Evolutionary conservation across 78 protist genomes (phyloP), one percentile per base, ranked within the genome.

Genomic region (Dictyostelium citrinum): DNA sequence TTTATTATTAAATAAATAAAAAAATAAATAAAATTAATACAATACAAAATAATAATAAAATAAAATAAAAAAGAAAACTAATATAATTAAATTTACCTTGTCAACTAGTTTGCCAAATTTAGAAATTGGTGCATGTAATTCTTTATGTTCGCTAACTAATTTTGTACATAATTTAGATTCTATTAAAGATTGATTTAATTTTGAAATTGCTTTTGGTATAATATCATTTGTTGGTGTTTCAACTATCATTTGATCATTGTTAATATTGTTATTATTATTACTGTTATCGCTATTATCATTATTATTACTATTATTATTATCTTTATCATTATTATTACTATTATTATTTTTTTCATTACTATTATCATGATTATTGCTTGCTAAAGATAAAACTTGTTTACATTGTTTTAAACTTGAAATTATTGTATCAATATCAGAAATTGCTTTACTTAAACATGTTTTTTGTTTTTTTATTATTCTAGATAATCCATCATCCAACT

Each of bases 91-190:
- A 11, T 49, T 7, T 51, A 94, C 96, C 77, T 95, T 95, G 39
- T 95, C 97, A 9, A 91, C 49, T 14, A 91, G 1, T 74, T 95
- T 95, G 49, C 97, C 97, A 45, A 91, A 78, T 86, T 91, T 90
- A 9, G 95, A 85, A 17, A 95, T 74, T n/a, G 90, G 61, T 35
- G 88, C 61, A 83, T 94, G 86, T 35, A 80, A 37, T 29, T 94
- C 96, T 58, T 74, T 78, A 27, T 86, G 93, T 61, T 94, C 96
- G 17, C 37, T 64, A 20, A 27, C 45, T 29, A 82, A 20, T 80
- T 91, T 91, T 27, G 61, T 58, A 43, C 82, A 82, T 10, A 67
- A 8, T 45, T 86, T 74, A 17, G 83, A 76, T 29, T 86, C 92
- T 39, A 72, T 58, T 24, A 77, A 8, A 16, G 92, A 37, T 45